These are phyloP conservation scores for Seminavis robusta DNA, from an alignment of 108 stramenopile genomes.

Conservation along the genomic window DNA sequence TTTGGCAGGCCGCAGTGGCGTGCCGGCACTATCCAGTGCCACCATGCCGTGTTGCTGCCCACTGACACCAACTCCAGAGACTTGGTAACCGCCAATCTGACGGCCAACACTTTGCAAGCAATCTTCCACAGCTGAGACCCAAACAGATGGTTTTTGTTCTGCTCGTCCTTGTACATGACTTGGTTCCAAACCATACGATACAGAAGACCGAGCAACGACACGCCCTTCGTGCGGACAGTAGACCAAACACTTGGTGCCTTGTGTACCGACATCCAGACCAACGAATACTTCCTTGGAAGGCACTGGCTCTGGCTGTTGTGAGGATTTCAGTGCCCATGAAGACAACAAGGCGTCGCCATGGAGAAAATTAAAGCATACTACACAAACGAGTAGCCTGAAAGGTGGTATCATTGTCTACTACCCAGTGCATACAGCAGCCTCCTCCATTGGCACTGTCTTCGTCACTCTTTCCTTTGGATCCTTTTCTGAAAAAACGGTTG, in stretches of 20 bases:
- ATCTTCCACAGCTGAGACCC: constrained; percentile 10
- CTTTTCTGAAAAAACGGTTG: too few species aligned
- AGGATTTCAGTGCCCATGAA: too few species aligned
- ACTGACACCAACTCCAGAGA: constrained; percentile 12
- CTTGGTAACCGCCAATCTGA: neutral
- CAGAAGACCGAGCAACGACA: constrained; percentile 5
- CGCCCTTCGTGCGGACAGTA: neutral
- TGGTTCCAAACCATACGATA: constrained; percentile 6
- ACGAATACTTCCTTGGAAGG: constrained; percentile 3
- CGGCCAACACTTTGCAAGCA: constrained; percentile 1
- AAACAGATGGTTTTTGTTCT: constrained; percentile 18
- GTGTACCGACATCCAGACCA: constrained; percentile 17
- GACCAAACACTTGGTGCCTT: constrained; percentile 9
- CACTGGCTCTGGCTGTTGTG: too few species aligned
- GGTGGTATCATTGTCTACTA: too few species aligned
- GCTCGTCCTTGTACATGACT: constrained; percentile 9
- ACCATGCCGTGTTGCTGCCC: constrained; percentile 31
- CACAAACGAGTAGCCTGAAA: too few species aligned
- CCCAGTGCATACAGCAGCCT: too few species aligned
- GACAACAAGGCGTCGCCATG: too few species aligned
- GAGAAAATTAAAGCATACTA: too few species aligned
- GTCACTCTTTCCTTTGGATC: too few species aligned
- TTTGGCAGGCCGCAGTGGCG: constrained; percentile 12
- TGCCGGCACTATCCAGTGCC: neutral
- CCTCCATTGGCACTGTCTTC: too few species aligned